Evolutionary conservation across 257 asterid species (phyloP), one percentile per base, ranked within the genome.

Genomic region (Solanum bulbocastanum): DNA sequence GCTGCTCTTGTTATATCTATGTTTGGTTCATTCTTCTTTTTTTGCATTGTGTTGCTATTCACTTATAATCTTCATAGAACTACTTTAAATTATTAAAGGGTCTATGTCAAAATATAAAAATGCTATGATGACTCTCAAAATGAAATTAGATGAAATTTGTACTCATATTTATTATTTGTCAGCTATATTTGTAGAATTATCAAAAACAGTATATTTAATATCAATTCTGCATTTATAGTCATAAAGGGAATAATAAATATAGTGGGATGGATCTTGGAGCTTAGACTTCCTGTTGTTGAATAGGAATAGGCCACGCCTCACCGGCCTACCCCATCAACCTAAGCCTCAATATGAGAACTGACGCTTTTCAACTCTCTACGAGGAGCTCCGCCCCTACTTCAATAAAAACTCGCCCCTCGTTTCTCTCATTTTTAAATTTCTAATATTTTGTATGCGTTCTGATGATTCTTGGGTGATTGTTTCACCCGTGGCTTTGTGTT

Each of bases 1-100:
- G 89, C 85, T 5, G 87, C 91, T 35, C 52, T 85, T 10, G 84
- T 25, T 9, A 15, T 89, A 22, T 89, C 91, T 71, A 76, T 85
- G 81, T 30, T 71, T 6, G 91, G 88, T 36, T 69, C 88, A 0
- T 37, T 73, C 7, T n/a, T 85, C 27, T 89, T 76, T 12, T 16
- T 87, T 36, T 49, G 62, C 69, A 76, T 89, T 20, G 81, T 85
- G 52, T 33, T 86, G 60, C 85, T 90, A 9, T n/a, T 73, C 30
- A 27, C 6, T 74, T 49, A 52, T 23, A 78, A 81, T 62, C 88
- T 83, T 74, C 87, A 86, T 11, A 66, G 5, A 81, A 49, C 30
- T 49, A 27, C 42, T 16, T 32, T 30, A 30, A 81, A 81, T 81
- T 49, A 30, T 30, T 49, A n/a, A 40, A 3, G 36, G 36, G 37